These are phyloP conservation scores for Leptoxyphium fumago DNA, from an alignment of 2,329 filamentous ascomycete species.

Conservation along the genomic window DNA sequence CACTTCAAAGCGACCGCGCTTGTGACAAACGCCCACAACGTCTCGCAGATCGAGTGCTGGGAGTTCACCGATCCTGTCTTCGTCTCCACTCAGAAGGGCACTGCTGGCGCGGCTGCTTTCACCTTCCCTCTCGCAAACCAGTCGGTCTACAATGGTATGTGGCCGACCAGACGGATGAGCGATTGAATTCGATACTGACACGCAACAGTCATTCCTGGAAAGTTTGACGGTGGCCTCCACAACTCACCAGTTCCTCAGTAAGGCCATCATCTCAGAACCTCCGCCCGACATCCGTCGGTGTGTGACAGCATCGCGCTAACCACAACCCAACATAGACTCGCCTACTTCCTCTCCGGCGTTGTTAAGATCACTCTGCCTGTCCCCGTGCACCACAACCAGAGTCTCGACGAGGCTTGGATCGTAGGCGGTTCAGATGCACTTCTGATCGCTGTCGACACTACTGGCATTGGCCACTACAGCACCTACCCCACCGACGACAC, in stretches of 20 bases:
- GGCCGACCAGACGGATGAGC: slow-evolving; percentile 6
- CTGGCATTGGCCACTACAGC: slow-evolving; percentile 19
- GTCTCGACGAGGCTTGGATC: slow-evolving; percentile 15
- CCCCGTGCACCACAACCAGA: slow-evolving; percentile 3
- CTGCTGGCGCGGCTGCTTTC: slow-evolving; percentile 11
- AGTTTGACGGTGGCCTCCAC: too few species aligned
- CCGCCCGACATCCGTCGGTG: too few species aligned
- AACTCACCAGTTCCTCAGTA: too few species aligned
- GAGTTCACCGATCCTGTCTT: slow-evolving; percentile 16
- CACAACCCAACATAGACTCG: slow-evolving; percentile 9
- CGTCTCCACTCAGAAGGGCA: slow-evolving; percentile 16
- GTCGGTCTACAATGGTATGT: slow-evolving; percentile 18
- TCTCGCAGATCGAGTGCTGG: slow-evolving; percentile 23
- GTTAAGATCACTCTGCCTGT: slow-evolving; percentile 20
- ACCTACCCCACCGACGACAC: slow-evolving; percentile 19
- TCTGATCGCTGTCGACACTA: slow-evolving; percentile 19
- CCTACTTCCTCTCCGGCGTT: slow-evolving; percentile 20
- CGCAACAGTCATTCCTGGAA: too few species aligned
- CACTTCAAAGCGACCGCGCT: slow-evolving; percentile 20
- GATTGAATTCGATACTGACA: too few species aligned
- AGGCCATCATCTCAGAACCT: too few species aligned
- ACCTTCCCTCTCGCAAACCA: slow-evolving; percentile 13
- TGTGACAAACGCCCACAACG: slow-evolving; percentile 17
- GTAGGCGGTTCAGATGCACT: slow-evolving; percentile 19
- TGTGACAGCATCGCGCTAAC: background rate